A percentile compares a stretch with the other conserved stretches of the same genome.
phyloP scores from a whole-genome alignment of 2,329 filamentous ascomycete genomes.

The Cercospora zeina region DNA sequence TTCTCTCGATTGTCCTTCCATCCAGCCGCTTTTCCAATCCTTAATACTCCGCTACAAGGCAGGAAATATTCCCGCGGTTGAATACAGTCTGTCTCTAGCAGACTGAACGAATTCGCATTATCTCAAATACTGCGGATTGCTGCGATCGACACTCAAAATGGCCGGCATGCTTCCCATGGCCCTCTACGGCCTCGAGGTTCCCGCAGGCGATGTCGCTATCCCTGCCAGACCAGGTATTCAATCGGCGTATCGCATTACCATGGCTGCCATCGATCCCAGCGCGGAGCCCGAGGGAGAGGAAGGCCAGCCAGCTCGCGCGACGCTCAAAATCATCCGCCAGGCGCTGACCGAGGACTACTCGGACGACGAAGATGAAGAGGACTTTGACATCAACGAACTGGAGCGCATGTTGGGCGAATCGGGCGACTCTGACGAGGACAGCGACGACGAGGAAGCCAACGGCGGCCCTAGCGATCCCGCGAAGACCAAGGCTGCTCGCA shows the following conservation, averaged over 20 bases:
- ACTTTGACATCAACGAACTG: conserved; percentile 53
- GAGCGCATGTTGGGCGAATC: conserved; percentile 52
- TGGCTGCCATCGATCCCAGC: conserved; percentile 95
- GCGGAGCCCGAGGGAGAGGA: conserved; percentile 56
- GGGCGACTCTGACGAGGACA: conserved; percentile 59
- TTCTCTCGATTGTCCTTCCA: conserved; percentile 2
- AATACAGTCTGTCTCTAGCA: neutral
- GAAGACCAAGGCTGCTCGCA: conserved; percentile 84
- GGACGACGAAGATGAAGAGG: conserved; percentile 65
- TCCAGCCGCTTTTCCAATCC: conserved; percentile 1
- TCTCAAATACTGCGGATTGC: neutral
- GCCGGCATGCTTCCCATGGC: conserved; percentile 57
- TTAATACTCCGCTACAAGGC: neutral
- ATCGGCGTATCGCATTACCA: conserved; percentile 91
- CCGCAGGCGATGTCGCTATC: conserved; percentile 78
- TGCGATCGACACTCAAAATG: conserved; percentile 26
- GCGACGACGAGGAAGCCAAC: conserved; percentile 73
- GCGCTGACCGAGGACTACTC: conserved; percentile 62
- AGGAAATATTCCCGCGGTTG: neutral
- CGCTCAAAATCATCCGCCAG: conserved; percentile 84
- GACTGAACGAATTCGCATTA: conserved; percentile 25
- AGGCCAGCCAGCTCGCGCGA: conserved; percentile 67
- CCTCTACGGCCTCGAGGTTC: conserved; percentile 90
- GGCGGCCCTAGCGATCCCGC: conserved; percentile 87
- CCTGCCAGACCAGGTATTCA: conserved; percentile 76